Evolutionary conservation across 768 basidiomycete species (phyloP), one percentile per base, ranked within the genome.

Genomic region (Tremella fuciformis): DNA sequence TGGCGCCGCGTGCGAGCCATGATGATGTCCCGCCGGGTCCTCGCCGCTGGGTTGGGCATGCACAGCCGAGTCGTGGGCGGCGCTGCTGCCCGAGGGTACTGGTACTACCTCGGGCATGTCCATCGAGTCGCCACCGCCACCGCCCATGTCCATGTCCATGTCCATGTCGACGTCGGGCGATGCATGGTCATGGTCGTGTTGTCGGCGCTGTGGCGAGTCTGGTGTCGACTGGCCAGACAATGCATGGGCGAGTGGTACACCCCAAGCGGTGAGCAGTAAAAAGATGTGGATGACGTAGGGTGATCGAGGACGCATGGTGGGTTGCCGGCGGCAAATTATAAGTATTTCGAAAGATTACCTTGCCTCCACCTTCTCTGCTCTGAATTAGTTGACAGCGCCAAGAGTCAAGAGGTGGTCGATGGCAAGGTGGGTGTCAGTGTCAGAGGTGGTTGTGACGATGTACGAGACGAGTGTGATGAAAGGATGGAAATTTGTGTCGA

Each of bases 1-100:
- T n/a, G 64, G 57, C 2, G 61, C 51, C 13, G 53, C 55, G 40
- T 69, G 67, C 2, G 62, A 55, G n/a, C 67, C 67, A 26, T 69
- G 67, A 4, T 50, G 21, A 59, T 65, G 56, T 19, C 44, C 34
- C 13, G 22, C 22, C 26, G 46, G 57, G 44, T 54, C 49, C 50
- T 40, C 48, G 2, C 34, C 40, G 38, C 29, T 55, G 59, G 54
- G 34, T 22, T 57, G 60, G n/a, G 37, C 16, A 42, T 40, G 50
- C 6, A 50, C 24, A 0, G 21, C 13, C 11, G 49, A 22, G 39
- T 29, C 15, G 37, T 50, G 24, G 26, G 16, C 11, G 9, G 41
- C 29, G 44, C 42, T 34, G 29, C 29, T 34, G 29, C 29, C 29
- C 29, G 56, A 49, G 13, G 56, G 49, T 19, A 42, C n/a, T 6